Conservation (phyloP, 345 rosid species). For the Heritiera fomes region DNA sequence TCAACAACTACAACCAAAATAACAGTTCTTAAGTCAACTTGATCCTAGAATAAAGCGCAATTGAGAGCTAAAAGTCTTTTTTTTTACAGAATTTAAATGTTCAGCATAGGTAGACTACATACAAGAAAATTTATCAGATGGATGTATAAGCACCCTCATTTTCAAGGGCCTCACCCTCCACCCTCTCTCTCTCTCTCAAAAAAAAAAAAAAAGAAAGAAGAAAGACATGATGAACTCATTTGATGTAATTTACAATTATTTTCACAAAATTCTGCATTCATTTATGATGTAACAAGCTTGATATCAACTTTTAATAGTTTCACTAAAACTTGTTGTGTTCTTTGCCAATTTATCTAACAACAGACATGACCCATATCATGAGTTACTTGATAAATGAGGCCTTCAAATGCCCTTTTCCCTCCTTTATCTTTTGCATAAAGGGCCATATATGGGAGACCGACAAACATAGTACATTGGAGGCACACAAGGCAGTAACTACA, state of each 20-base stretch:
- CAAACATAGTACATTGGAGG: background rate
- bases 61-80: background rate
- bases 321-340: background rate
- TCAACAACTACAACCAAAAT: constrained; percentile 9
- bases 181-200: background rate
- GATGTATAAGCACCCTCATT: background rate
- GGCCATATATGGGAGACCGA: background rate
- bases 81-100: background rate
- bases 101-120: background rate
- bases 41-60: background rate
- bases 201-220: background rate
- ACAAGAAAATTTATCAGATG: constrained; percentile 2
- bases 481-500: background rate
- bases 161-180: background rate
- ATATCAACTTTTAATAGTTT: background rate
- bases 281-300: background rate
- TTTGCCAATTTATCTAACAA: background rate
- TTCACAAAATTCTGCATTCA: background rate
- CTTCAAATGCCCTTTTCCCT: background rate
- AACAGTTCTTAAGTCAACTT: background rate
- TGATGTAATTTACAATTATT: background rate
- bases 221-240: background rate
- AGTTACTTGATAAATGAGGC: background rate
- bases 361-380: background rate
- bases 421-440: background rate